Conservation (phyloP, 1,284 basidiomycete genomes). For the Trametes polyzona region DNA sequence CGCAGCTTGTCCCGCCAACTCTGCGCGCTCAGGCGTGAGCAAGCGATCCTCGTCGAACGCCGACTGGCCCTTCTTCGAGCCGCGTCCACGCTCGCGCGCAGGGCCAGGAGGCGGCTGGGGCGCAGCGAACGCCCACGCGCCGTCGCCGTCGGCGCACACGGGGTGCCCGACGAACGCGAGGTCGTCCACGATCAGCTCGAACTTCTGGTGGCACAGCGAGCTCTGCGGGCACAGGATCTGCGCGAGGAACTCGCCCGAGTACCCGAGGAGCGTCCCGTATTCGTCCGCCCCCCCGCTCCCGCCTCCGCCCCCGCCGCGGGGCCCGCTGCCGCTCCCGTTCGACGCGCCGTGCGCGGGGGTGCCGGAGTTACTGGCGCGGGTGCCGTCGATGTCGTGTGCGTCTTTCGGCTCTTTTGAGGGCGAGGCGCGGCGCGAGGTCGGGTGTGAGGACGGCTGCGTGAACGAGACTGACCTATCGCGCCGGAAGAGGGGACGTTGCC, state of each 20-base stretch:
- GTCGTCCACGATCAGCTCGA: conserved; percentile 91
- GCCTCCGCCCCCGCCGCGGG: neutral
- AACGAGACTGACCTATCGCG: conserved; percentile 35
- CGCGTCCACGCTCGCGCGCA: conserved; percentile 56
- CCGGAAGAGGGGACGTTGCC: conserved; percentile 36
- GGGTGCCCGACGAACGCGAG: conserved; percentile 97
- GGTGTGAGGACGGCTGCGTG: conserved; percentile 32
- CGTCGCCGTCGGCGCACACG: conserved; percentile 79
- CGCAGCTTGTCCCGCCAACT: conserved; percentile 5
- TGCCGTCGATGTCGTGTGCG: conserved; percentile 18
- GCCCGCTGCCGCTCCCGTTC: no score
- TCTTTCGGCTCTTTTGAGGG: conserved; percentile 33
- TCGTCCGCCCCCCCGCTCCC: conserved; percentile 39
- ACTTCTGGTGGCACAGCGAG: conserved; percentile 91
- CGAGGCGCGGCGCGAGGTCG: conserved; percentile 36
- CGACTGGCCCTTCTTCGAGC: conserved; percentile 47
- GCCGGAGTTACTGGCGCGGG: neutral
- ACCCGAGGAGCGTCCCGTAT: conserved; percentile 78
- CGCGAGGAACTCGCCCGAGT: conserved; percentile 82
- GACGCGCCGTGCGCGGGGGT: neutral
- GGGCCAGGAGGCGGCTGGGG: conserved; percentile 49
- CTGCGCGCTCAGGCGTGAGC: conserved; percentile 29
- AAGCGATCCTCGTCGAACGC: conserved; percentile 28
- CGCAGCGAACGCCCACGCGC: conserved; percentile 70
- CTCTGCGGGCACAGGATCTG: conserved; percentile 80